Evolutionary conservation across 108 stramenopile species (phyloP), one percentile per base, ranked within the genome.

Genomic region (Aureococcus anophagefferens): DNA sequence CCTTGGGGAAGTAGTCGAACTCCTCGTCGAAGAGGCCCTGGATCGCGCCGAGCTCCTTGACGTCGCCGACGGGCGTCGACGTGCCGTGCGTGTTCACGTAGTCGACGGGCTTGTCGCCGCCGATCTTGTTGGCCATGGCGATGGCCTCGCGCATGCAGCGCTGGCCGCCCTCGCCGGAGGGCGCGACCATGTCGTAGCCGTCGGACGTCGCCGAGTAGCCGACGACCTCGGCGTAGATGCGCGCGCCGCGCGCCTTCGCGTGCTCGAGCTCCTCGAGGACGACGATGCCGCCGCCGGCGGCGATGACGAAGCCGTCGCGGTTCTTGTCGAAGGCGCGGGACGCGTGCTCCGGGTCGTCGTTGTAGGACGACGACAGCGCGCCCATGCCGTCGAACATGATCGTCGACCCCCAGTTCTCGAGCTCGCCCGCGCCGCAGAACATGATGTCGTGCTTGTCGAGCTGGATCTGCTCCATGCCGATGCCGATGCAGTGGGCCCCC

Each of bases 1-100:
- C 94, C 45, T 88, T 72, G 17, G 93, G 93, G 70, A 89, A 83
- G 87, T 94, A 94, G 65, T 87, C 93, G 87, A 89, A 77, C 76
- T 86, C 76, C 25, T 79, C 79, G 0, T 3, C 25, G 70, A 94
- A 94, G 63, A 91, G 72, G 65, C 77, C 83, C 84, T 94, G 90
- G 77, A 98, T 96, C 37, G 93, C 97, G 33, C 89, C 86, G 63
- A 92, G 84, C 75, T 98, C 97, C 34, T 86, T 88, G 64, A 91
- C 75, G 77, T 99, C 98, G 30, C 98, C 98, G 14, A 97, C 89
- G 0, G 98, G 98, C 30, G 98, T 99, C 40, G 93, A 94, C 30
- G 98, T 99, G 77, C 96, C 96, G 81, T 98, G 98, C 17, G 98
- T 96, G 75, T 99, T 97, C 71, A 98, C 85, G 84, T 96, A 97